Evolutionary conservation across 2,329 filamentous ascomycete species (phyloP).

Genomic region (Cercospora sojina): DNA sequence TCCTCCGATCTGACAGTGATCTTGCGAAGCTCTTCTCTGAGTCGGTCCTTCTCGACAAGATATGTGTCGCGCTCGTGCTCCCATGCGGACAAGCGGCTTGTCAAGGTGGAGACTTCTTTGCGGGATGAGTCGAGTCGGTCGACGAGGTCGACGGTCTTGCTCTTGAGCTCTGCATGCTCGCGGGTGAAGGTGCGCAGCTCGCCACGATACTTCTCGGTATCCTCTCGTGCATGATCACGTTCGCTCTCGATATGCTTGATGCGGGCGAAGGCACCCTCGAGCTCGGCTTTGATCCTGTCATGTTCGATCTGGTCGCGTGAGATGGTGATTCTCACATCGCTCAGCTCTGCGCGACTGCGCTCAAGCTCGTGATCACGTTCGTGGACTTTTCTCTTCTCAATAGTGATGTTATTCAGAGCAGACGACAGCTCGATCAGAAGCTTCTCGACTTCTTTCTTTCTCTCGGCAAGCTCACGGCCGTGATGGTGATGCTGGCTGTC

Average conservation of each 20-base stretch:
- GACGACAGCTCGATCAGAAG: constrained; percentile 35
- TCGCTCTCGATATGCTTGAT: constrained; percentile 30
- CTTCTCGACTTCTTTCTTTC: constrained; percentile 36
- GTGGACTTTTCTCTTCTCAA: constrained; percentile 32
- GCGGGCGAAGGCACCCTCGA: constrained; percentile 26
- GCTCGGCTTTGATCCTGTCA: constrained; percentile 30
- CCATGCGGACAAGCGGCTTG: constrained; percentile 30
- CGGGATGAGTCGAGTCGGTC: constrained; percentile 29
- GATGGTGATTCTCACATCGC: constrained; percentile 25
- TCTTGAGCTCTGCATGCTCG: constrained; percentile 33
- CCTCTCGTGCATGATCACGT: constrained; percentile 31
- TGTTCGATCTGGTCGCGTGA: constrained; percentile 30
- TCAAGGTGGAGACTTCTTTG: constrained; percentile 31
- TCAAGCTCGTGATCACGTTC: constrained; percentile 36
- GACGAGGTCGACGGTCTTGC: constrained; percentile 29
- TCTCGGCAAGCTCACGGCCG: constrained; percentile 30
- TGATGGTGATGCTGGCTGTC: constrained; percentile 30
- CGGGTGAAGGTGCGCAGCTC: constrained; percentile 33
- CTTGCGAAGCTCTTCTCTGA: constrained; percentile 35
- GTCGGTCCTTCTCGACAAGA: constrained; percentile 32
- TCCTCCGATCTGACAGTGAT: constrained; percentile 29
- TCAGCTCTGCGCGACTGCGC: constrained; percentile 29
- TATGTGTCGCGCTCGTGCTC: constrained; percentile 32
- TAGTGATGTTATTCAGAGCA: constrained; percentile 27
- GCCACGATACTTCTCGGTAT: constrained; percentile 32